Evolutionary conservation across 2,329 filamentous ascomycete genomes (phyloP).

Genomic region (Aspergillus sp.): DNA sequence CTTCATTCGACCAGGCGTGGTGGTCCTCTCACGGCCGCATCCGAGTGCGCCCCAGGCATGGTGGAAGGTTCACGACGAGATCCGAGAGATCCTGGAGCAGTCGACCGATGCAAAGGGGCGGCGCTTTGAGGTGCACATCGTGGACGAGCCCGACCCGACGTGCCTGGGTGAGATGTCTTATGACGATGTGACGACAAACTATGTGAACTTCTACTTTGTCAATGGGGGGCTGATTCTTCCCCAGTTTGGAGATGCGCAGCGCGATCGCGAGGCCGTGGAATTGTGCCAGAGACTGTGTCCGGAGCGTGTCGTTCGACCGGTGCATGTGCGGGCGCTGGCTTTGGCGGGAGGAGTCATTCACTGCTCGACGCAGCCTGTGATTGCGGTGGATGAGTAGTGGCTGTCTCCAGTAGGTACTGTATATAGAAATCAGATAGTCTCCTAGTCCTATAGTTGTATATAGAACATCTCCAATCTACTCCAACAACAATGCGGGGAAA

Average conservation of each 20-base stretch:
- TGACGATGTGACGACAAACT: conserved; percentile 22
- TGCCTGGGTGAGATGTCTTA: conserved; percentile 3
- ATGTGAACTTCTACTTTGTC: conserved; percentile 30
- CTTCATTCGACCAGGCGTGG: conserved; percentile 18
- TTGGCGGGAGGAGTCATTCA: conserved; percentile 28
- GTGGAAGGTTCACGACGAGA: conserved; percentile 19
- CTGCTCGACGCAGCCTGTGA: conserved; percentile 25
- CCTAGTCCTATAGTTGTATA: too few relatives aligned
- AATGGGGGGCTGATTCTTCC: conserved; percentile 28
- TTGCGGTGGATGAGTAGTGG: background rate
- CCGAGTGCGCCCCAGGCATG: conserved; percentile 13
- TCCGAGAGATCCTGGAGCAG: conserved; percentile 10
- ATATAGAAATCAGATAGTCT: too few relatives aligned
- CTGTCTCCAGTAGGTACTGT: too few relatives aligned
- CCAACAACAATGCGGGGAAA: too few relatives aligned
- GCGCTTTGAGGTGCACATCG: conserved; percentile 16
- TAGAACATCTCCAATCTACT: too few relatives aligned
- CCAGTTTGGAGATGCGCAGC: conserved; percentile 21
- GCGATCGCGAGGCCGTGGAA: conserved; percentile 19
- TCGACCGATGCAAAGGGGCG: conserved; percentile 22
- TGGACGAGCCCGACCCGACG: conserved; percentile 22
- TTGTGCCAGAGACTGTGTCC: conserved; percentile 21
- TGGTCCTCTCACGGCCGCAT: conserved; percentile 24
- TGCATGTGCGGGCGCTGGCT: conserved; percentile 21
- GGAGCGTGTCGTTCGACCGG: conserved; percentile 17